phyloP scores from a whole-genome alignment of 2,329 filamentous ascomycete species.

The Xylaria sp. region DNA sequence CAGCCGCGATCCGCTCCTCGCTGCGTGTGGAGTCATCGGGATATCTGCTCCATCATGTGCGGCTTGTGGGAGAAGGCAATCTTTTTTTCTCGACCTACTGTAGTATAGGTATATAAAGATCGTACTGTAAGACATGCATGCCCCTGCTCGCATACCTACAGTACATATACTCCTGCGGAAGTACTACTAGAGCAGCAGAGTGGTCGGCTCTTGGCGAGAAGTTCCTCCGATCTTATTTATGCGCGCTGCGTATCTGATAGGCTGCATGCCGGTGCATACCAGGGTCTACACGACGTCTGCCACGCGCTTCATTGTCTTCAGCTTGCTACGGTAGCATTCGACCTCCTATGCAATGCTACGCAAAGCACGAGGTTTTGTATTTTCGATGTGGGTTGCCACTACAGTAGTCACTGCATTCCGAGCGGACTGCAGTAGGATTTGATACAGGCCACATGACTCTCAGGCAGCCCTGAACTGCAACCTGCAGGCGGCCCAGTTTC shows the following conservation, averaged over 20 bases:
- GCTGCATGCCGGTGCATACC: conserved; percentile 8
- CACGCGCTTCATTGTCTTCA: conserved; percentile 32
- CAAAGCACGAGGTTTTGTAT: conserved; percentile 25
- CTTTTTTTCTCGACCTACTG: conserved; percentile 10
- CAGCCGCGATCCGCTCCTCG: conserved; percentile 11
- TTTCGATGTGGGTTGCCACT: conserved; percentile 18
- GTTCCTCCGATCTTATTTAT: conserved; percentile 31
- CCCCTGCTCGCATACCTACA: neutral
- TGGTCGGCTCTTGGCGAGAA: conserved; percentile 21
- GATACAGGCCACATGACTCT: conserved; percentile 24
- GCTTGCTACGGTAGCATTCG: conserved; percentile 29
- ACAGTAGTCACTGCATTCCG: conserved; percentile 6
- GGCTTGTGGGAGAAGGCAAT: conserved; percentile 4
- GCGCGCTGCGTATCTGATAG: neutral
- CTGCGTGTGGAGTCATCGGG: conserved; percentile 2
- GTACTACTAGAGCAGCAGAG: neutral
- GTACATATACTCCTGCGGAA: no score
- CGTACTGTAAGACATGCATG: neutral
- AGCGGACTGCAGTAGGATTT: conserved; percentile 24
- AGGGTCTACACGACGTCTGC: conserved; percentile 19
- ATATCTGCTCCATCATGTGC: conserved; percentile 3
- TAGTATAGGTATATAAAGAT: neutral
- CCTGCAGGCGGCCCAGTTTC: conserved; percentile 18
- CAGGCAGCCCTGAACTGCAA: conserved; percentile 29
- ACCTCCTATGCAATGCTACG: conserved; percentile 19